These are phyloP conservation scores for Triticum timopheevii DNA, from an alignment of 176 grass and related monocot species.

Conservation along the genomic window DNA sequence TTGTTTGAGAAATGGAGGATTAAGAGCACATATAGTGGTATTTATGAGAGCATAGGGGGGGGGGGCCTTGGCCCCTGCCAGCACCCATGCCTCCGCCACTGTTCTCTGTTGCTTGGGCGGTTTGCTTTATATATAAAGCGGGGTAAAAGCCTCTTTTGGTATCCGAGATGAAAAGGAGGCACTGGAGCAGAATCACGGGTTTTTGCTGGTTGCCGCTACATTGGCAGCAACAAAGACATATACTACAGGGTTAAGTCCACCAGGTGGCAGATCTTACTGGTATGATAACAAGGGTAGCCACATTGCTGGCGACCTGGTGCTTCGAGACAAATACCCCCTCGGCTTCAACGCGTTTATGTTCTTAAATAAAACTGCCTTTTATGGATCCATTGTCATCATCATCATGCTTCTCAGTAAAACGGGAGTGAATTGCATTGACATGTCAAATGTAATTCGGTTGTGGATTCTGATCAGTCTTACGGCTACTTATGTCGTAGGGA, in stretches of 20 bases:
- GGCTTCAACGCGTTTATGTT: conserved; percentile 39
- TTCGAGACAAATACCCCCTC: conserved; percentile 25
- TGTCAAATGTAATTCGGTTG: conserved; percentile 28
- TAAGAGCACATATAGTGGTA: no score
- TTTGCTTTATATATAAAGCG: no score
- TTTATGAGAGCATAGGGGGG: no score
- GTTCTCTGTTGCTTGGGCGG: no score
- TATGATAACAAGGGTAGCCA: not conserved
- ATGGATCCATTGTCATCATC: conserved; percentile 36
- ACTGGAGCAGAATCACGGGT: conserved; percentile 24
- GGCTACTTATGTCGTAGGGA: conserved; percentile 32
- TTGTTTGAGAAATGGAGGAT: no score
- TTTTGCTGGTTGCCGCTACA: conserved; percentile 36
- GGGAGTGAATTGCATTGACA: not conserved
- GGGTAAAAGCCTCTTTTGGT: no score
- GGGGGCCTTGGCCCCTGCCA: no score
- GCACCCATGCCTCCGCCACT: no score
- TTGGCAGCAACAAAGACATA: conserved; percentile 33
- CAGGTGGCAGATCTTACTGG: not conserved
- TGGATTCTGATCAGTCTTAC: conserved; percentile 31
- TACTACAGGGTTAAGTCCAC: not conserved
- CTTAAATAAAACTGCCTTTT: conserved; percentile 29
- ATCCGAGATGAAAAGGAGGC: conserved; percentile 2
- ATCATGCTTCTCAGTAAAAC: conserved; percentile 35
- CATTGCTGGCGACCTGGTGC: not conserved